Evolutionary conservation across 2,329 filamentous ascomycete genomes (phyloP).

Genomic region (Epichloe sylvatica): DNA sequence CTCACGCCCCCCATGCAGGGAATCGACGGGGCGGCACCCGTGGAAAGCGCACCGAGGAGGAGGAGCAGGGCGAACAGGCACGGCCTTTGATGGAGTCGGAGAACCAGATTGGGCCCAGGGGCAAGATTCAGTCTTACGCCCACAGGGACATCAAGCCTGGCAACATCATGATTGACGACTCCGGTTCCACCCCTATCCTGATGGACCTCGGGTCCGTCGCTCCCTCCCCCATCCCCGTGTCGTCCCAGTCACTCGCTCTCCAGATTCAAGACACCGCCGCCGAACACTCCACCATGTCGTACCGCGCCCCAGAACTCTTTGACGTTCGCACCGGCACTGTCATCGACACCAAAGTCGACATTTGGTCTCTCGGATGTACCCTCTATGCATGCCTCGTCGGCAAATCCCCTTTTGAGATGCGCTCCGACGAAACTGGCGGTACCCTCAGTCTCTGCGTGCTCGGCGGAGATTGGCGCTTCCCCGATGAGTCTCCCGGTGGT

Average conservation of each 20-base stretch:
- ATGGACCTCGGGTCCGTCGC: conserved; percentile 95
- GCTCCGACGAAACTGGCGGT: conserved; percentile 90
- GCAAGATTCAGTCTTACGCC: conserved; percentile 63
- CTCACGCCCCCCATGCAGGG: background rate
- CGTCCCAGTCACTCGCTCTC: conserved; percentile 76
- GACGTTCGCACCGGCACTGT: conserved; percentile 88
- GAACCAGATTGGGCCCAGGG: conserved; percentile 47
- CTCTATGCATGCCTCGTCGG: conserved; percentile 92
- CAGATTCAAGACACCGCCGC: conserved; percentile 89
- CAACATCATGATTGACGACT: conserved; percentile 97
- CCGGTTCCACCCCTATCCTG: conserved; percentile 74
- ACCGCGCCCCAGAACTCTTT: conserved; percentile 93
- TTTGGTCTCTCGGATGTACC: conserved; percentile 97
- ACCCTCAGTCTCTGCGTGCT: conserved; percentile 84
- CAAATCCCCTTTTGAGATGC: conserved; percentile 91
- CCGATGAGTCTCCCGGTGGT: conserved; percentile 61
- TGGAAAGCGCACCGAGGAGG: conserved; percentile 41
- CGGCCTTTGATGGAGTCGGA: conserved; percentile 74
- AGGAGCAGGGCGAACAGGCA: conserved; percentile 61
- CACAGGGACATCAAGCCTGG: conserved; percentile 95
- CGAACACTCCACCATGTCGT: conserved; percentile 96
- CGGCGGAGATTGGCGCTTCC: conserved; percentile 87
- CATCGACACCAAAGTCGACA: conserved; percentile 93
- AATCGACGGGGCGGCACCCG: conserved; percentile 10
- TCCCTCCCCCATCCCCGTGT: conserved; percentile 70